phyloP scores from a whole-genome alignment of 2,329 filamentous ascomycete genomes.

The Fusarium sarcochroum region DNA sequence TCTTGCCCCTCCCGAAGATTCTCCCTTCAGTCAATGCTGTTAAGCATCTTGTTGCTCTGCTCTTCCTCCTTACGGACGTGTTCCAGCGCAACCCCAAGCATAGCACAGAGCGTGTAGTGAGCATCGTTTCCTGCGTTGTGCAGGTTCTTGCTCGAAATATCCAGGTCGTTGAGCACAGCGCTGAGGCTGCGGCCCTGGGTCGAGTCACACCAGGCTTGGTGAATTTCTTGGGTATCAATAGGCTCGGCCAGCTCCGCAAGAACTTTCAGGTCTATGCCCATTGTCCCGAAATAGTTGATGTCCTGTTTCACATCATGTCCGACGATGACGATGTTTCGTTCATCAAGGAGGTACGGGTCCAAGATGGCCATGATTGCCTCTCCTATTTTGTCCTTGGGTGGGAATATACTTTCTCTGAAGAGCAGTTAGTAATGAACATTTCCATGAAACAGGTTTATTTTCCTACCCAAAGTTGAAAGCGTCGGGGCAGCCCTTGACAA shows the following conservation, averaged over 20 bases:
- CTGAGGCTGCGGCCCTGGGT: slow-evolving; percentile 69
- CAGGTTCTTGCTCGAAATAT: slow-evolving; percentile 73
- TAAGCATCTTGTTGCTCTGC: slow-evolving; percentile 23
- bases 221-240: slow-evolving; percentile 81
- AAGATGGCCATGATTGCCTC: slow-evolving; percentile 57
- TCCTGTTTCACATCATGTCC: slow-evolving; percentile 82
- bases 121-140: slow-evolving; percentile 94
- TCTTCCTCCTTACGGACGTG: slow-evolving; percentile 41
- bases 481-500: slow-evolving; percentile 80
- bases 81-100: slow-evolving; percentile 66
- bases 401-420: slow-evolving; percentile 59
- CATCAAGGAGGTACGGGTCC: slow-evolving; percentile 46
- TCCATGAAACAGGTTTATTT: neutral
- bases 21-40: slow-evolving; percentile 29
- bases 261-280: slow-evolving; percentile 74
- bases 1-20: neutral
- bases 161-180: slow-evolving; percentile 73
- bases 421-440: slow-evolving; percentile 17
- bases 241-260: slow-evolving; percentile 70
- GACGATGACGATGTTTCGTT: slow-evolving; percentile 77
- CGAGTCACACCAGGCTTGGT: slow-evolving; percentile 72
- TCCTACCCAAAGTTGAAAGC: slow-evolving; percentile 81
- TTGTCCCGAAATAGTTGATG: slow-evolving; percentile 72
- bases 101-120: slow-evolving; percentile 80
- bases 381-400: slow-evolving; percentile 53